Base-by-base conservation (phyloP, 768 basidiomycete genomes). In the Coprinellus aureogranulatus region DNA sequence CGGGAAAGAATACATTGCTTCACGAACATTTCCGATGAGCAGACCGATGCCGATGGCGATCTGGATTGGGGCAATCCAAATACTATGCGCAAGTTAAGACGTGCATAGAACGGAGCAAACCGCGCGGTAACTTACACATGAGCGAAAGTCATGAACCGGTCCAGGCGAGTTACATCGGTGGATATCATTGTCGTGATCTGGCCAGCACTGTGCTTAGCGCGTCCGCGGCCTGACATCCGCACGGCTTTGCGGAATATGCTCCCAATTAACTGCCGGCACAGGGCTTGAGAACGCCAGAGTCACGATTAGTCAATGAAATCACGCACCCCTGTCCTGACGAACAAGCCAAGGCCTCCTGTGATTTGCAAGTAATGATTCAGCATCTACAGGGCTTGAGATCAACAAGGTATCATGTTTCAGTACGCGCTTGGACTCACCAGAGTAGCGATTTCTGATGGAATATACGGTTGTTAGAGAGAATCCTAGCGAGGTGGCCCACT, bases 111-210 rank as follows among this genome's bases (percentile, higher is more conserved):
- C 27, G 28, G 25, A 53, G 18, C 9, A 44, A n/a, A 50, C 5
- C n/a, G 48, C n/a, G n/a, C 53, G 27, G 39, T 18, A 4, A 67
- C 76, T 56, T 45, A 79, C 77, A 74, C 72, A 63, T 78, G 78
- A 12, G 63, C 75, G 50, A 72, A 78, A n/a, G n/a, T n/a, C n/a
- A 72, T 68, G 62, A 81, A 76, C 18, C 71, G 61, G 58, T 87
- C 86, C 23, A 88, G 66, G 46, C 82, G 78, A 4, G 79, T 77
- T 0, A 84, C 71, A 64, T 90, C 88, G 12, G 83, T 78, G 1
- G 85, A 84, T 6, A 89, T 85, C 75, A 89, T 81, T 0, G 87
- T 90, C 10, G 83, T 87, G 49, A 89, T 83, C 64, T 86, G 76
- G 0, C 88, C 88, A 41, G 83, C 82, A 20, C 77, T 82, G 64